A percentile compares a stretch with the other conserved stretches of the same genome.
Evolutionary conservation across 2,329 filamentous ascomycete genomes (phyloP).

Genomic region (Dothistroma septosporum): DNA sequence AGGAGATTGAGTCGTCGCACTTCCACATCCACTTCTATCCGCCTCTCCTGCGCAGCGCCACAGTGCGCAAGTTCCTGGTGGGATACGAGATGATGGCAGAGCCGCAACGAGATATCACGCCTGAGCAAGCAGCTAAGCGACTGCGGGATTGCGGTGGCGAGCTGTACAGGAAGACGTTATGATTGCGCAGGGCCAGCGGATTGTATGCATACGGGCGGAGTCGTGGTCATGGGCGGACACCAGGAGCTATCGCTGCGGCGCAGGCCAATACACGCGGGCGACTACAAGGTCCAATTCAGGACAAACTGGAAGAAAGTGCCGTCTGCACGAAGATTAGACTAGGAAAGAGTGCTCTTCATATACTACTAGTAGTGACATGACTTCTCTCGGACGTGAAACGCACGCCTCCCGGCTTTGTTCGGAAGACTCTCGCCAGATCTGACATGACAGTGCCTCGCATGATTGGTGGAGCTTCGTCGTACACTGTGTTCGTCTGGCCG

Average conservation of each 20-base stretch:
- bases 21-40: conserved; percentile 98
- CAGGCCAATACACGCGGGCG: not conserved
- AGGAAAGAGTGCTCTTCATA: not conserved
- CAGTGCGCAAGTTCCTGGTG: conserved; percentile 92
- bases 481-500: not conserved
- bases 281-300: not conserved
- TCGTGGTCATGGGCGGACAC: not conserved
- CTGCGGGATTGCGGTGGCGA: conserved; percentile 73
- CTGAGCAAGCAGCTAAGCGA: conserved; percentile 82
- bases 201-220: conserved; percentile 1
- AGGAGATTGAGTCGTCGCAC: conserved; percentile 83
- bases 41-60: conserved; percentile 84
- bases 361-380: too few relatives aligned
- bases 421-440: not conserved
- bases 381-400: not conserved
- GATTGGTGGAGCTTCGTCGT: not conserved
- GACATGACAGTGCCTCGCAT: not conserved
- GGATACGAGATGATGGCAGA: conserved; percentile 96
- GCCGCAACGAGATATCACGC: conserved; percentile 96
- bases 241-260: not conserved
- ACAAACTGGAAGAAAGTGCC: not conserved
- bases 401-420: not conserved
- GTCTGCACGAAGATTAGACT: not conserved
- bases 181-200: not conserved
- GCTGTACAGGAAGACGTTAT: conserved; percentile 63